phyloP scores from a whole-genome alignment of 1,284 basidiomycete genomes.

The Pyrrhoderma lamaoense region DNA sequence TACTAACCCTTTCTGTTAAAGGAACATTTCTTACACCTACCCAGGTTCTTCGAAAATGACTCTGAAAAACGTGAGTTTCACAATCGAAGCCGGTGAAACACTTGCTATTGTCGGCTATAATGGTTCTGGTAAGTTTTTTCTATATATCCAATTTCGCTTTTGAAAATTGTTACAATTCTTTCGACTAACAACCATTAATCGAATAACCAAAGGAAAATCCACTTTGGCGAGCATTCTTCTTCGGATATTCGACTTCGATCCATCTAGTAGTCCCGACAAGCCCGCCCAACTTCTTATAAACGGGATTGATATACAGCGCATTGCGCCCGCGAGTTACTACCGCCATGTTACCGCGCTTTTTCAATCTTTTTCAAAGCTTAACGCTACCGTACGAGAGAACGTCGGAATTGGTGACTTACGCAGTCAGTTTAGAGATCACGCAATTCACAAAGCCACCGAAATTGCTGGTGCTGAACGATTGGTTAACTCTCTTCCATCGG shows the following conservation, averaged over 20 bases:
- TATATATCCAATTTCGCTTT: neutral
- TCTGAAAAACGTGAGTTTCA: constrained; percentile 60
- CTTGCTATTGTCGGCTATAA: constrained; percentile 80
- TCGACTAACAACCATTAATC: too few species aligned
- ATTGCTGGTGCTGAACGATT: constrained; percentile 60
- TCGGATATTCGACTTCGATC: constrained; percentile 66
- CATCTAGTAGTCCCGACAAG: constrained; percentile 30
- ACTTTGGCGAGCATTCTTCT: constrained; percentile 74
- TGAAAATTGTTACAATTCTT: neutral
- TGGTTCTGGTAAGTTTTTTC: constrained; percentile 52
- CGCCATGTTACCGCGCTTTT: constrained; percentile 68
- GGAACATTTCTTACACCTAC: constrained; percentile 69
- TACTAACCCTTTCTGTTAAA: constrained; percentile 22
- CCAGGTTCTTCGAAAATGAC: constrained; percentile 61
- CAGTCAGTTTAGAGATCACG: constrained; percentile 25
- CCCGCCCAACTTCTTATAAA: constrained; percentile 50
- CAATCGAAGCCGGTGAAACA: constrained; percentile 63
- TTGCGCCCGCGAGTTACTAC: constrained; percentile 63
- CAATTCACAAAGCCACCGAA: constrained; percentile 53
- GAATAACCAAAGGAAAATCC: constrained; percentile 55
- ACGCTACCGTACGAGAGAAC: constrained; percentile 66
- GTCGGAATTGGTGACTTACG: constrained; percentile 65
- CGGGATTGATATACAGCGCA: constrained; percentile 53
- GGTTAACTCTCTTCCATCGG: constrained; percentile 54
- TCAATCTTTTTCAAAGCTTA: constrained; percentile 75